Percentiles rank a stretch among this genome's conserved stretches.
These are phyloP conservation scores for Tylopilus subfusipes DNA, from an alignment of 768 basidiomycete genomes.

Conservation along the genomic window DNA sequence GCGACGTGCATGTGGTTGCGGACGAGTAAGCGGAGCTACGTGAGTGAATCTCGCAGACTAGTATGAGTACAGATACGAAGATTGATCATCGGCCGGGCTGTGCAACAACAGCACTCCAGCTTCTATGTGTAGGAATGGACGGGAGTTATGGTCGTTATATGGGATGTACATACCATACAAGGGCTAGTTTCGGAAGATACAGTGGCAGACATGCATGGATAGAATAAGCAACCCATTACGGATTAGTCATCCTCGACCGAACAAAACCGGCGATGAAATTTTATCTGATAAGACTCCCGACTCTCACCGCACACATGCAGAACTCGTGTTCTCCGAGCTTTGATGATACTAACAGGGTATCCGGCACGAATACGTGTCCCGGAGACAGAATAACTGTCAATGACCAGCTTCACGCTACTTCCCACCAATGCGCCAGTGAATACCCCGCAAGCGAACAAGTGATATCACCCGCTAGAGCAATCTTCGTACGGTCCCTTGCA, in stretches of 20 bases:
- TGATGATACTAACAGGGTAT: neutral
- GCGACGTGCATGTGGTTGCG: constrained; percentile 55
- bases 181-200: too few relatives aligned
- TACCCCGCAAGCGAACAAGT: constrained; percentile 4
- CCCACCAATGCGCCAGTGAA: neutral
- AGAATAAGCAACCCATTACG: too few relatives aligned
- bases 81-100: constrained; percentile 19
- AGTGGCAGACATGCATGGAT: too few relatives aligned
- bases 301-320: neutral
- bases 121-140: constrained; percentile 28
- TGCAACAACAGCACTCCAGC: constrained; percentile 29
- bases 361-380: neutral
- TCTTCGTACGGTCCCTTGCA: constrained; percentile 55
- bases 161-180: neutral
- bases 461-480: constrained; percentile 33
- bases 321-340: neutral
- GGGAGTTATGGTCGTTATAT: neutral
- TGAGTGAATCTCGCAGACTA: constrained; percentile 42
- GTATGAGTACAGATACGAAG: constrained; percentile 31
- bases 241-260: constrained; percentile 18
- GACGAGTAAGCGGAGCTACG: constrained; percentile 35
- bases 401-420: neutral
- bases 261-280: neutral
- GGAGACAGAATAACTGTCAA: neutral
- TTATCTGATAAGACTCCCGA: constrained; percentile 25